A percentile compares a stretch with the other conserved stretches of the same genome.
These are phyloP conservation scores for Daucus carota DNA, from an alignment of 129 eudicot genomes.

Conservation along the genomic window DNA sequence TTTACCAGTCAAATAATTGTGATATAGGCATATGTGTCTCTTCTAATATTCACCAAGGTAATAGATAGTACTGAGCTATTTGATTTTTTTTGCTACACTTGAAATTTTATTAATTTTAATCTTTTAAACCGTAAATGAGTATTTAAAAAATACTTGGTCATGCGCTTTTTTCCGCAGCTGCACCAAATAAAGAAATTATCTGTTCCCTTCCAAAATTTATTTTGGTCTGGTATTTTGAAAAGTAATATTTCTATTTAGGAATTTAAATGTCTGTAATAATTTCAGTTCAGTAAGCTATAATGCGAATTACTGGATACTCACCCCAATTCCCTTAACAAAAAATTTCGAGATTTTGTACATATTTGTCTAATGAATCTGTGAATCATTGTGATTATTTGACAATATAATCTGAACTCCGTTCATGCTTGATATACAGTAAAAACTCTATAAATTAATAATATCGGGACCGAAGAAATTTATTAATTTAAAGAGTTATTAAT, in stretches of 20 bases:
- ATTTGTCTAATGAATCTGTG: not conserved
- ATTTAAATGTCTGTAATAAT: not conserved
- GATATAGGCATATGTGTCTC: not conserved
- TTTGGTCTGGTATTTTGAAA: too few relatives aligned
- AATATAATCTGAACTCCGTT: not conserved
- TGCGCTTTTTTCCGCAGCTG: not conserved
- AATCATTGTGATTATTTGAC: not conserved
- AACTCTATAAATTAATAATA: too few relatives aligned
- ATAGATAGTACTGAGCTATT: not conserved
- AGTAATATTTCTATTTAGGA: too few relatives aligned
- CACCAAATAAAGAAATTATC: not conserved
- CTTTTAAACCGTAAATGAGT: too few relatives aligned
- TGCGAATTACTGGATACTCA: not conserved
- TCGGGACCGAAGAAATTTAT: too few relatives aligned
- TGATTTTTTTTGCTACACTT: not conserved
- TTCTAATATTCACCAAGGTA: not conserved
- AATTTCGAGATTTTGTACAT: not conserved
- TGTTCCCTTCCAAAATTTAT: too few relatives aligned
- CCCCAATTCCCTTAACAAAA: not conserved
- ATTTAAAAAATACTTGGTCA: too few relatives aligned
- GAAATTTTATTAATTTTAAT: not conserved
- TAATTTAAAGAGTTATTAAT: too few relatives aligned
- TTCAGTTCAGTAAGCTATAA: not conserved
- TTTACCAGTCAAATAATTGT: not conserved
- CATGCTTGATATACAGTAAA: not conserved